Conservation (phyloP, 768 basidiomycete genomes). For the Boletus speciosus region DNA sequence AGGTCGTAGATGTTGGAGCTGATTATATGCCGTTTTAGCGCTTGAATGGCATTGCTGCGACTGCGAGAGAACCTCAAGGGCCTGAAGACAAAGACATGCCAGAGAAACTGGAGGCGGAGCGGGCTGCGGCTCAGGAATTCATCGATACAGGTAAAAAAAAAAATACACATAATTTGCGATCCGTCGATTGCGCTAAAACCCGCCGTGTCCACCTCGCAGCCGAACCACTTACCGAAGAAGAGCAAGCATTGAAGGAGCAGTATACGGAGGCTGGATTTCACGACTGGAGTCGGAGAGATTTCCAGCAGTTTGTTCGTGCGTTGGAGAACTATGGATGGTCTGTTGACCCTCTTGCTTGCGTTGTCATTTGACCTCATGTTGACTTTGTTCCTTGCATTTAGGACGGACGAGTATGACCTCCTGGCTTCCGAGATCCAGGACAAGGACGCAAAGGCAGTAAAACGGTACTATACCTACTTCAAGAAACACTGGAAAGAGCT, state of each 20-base stretch:
- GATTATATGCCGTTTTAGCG: conserved; percentile 37
- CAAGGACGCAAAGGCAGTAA: conserved; percentile 75
- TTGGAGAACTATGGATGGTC: conserved; percentile 82
- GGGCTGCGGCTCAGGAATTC: conserved; percentile 71
- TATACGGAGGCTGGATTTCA: conserved; percentile 77
- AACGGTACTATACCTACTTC: conserved; percentile 78
- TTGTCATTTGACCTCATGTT: neutral
- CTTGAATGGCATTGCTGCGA: conserved; percentile 62
- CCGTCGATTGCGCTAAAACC: neutral
- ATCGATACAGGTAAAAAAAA: conserved; percentile 71
- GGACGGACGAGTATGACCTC: conserved; percentile 61
- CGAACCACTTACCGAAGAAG: conserved; percentile 87
- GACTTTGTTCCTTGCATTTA: conserved; percentile 19
- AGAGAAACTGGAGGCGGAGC: conserved; percentile 82
- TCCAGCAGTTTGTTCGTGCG: conserved; percentile 84
- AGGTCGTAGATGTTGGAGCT: neutral
- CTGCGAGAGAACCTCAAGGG: conserved; percentile 60
- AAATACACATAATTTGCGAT: neutral
- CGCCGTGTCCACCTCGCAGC: conserved; percentile 43
- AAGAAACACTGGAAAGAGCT: conserved; percentile 83
- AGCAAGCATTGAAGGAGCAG: conserved; percentile 75
- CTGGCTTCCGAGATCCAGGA: conserved; percentile 84
- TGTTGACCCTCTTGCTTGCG: conserved; percentile 16
- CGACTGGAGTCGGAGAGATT: conserved; percentile 90
- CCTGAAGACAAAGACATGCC: conserved; percentile 79